These are phyloP conservation scores for Tuctoria greenei DNA, from an alignment of 176 grass and related monocot genomes.

Conservation along the genomic window DNA sequence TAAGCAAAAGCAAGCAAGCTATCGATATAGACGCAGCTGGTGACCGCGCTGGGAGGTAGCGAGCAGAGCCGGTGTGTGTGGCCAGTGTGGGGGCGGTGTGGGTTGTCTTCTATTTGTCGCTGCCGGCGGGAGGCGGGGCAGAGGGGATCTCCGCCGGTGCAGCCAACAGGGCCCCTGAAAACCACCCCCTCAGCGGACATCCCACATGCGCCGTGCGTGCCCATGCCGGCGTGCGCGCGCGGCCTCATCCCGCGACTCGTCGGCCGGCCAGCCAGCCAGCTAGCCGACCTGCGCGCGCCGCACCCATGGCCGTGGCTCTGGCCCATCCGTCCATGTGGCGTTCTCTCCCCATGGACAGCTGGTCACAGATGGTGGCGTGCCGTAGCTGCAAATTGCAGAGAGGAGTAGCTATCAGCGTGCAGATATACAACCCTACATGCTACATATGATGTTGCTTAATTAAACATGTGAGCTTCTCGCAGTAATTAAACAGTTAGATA, in stretches of 20 bases:
- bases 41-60: neutral
- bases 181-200: conserved; percentile 23
- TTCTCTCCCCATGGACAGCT: conserved; percentile 13
- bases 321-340: conserved; percentile 29
- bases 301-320: neutral
- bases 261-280: neutral
- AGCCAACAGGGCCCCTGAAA: conserved; percentile 49
- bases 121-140: conserved; percentile 53
- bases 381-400: neutral
- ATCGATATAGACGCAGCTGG: too few relatives aligned
- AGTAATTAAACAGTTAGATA: too few relatives aligned
- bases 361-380: neutral
- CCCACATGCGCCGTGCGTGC: conserved; percentile 45
- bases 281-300: neutral
- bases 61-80: neutral
- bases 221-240: conserved; percentile 27
- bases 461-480: too few relatives aligned
- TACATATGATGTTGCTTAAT: too few relatives aligned
- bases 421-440: neutral
- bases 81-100: conserved; percentile 25
- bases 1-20: too few relatives aligned
- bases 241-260: neutral
- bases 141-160: conserved; percentile 61
- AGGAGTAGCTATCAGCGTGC: neutral
- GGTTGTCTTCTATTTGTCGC: conserved; percentile 58